Base-by-base conservation (phyloP, 2,329 filamentous ascomycete genomes). In the Fusarium austroafricanum region DNA sequence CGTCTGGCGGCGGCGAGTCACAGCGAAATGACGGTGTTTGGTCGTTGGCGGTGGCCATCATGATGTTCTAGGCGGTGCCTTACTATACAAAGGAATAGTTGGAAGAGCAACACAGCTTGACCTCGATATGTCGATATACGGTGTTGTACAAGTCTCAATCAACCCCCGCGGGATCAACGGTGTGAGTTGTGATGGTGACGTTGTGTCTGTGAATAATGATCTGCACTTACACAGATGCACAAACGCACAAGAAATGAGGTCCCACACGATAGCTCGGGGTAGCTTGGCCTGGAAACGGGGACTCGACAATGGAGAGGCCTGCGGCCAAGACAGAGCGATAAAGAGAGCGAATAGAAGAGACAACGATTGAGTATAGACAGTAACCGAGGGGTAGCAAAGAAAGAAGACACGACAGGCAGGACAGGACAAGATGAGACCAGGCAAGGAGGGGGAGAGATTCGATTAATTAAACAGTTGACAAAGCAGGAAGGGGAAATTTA, bases 1-100 rank as follows among this genome's bases (percentile, higher is more conserved):
- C 80, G 72, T 89, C 88, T 37, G 89, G 88, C 50, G 89, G 87
- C n/a, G 90, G 90, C 35, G 90, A 92, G 61, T 82, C 83, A 70
- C 83, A 82, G 73, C 84, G 84, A 49, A 82, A 67, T 65, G 71
- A 51, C 20, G 75, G 71, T 47, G 68, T 71, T 43, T 75, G 73
- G 54, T 77, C 72, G 70, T 77, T 75, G 64, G 75, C 68, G 63
- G 75, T 75, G 37, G 78, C 75, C 78, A 81, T 81, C 64, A 65
- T 70, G 51, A 51, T 61, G 51, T 54, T 20, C 35, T 52, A 33
- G 11, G 29, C 31, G 6, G 44, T 40, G 29, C 39, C 33, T 26
- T 64, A 44, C 33, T 47, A 29, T 45, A 44, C 45, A 37, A 53
- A 31, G 29, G 39, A 39, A 40, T 35, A 63, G 50, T 56, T 20